phyloP scores from a whole-genome alignment of 1,139 yeast species.

The Nakaseomyces delphensis region DNA sequence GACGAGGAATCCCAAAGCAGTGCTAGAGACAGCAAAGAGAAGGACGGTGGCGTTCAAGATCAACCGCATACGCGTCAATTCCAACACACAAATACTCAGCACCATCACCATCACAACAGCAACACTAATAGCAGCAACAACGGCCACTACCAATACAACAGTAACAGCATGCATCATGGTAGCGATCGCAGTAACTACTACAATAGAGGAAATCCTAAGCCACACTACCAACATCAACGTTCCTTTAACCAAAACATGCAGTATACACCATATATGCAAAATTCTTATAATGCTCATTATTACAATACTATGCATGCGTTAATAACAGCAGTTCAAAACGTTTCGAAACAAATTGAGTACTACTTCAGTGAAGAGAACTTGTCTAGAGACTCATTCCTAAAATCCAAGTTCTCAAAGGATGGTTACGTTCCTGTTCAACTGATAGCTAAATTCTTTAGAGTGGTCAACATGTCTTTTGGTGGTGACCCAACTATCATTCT shows the following conservation, averaged over 20 bases:
- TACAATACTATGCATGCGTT: conserved; percentile 21
- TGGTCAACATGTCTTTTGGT: conserved; percentile 25
- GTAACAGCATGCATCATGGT: background rate
- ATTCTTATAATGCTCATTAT: conserved; percentile 11
- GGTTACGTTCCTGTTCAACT: conserved; percentile 24
- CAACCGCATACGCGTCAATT: conserved; percentile 5
- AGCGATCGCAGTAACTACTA: background rate
- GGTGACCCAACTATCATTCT: conserved; percentile 24
- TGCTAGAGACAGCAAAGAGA: background rate
- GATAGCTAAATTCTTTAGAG: conserved; percentile 23
- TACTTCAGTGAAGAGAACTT: conserved; percentile 84
- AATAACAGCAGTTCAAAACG: conserved; percentile 32
- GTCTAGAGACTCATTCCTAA: conserved; percentile 23
- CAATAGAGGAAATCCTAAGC: conserved; percentile 6
- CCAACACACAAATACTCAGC: too few species aligned
- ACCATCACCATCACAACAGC: background rate
- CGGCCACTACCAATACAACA: conserved; percentile 10
- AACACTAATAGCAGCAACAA: conserved; percentile 9
- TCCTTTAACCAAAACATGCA: conserved; percentile 10
- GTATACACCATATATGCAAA: conserved; percentile 6
- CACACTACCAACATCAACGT: conserved; percentile 9
- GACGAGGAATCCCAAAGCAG: background rate
- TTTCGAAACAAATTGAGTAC: conserved; percentile 65
- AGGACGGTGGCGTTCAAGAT: background rate
- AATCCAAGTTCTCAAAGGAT: conserved; percentile 18